A percentile compares a stretch with the other conserved stretches of the same genome.
Evolutionary conservation across 164 flowering plant species (phyloP).

Genomic region (Chimonanthus salicifolius): DNA sequence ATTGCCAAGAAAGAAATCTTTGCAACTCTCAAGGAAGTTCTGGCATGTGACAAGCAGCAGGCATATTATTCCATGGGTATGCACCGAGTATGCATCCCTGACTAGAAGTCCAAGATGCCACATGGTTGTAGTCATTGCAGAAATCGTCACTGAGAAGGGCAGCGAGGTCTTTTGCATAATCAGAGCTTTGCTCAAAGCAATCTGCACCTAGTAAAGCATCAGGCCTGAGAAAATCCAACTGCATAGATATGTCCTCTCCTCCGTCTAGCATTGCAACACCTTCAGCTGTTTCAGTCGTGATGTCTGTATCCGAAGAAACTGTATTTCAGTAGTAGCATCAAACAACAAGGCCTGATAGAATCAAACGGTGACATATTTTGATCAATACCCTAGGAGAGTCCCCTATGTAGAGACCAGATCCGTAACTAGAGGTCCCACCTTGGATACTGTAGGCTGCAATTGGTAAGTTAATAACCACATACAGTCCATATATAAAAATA

Average conservation of each 20-base stretch:
- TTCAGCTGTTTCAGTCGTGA: slow-evolving; percentile 42
- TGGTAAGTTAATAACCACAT: not conserved
- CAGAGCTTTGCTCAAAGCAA: slow-evolving; percentile 36
- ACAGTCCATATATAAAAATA: not conserved
- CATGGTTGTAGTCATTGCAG: slow-evolving; percentile 28
- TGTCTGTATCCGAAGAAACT: slow-evolving; percentile 27
- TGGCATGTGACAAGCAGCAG: slow-evolving; percentile 43
- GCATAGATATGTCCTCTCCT: slow-evolving; percentile 17
- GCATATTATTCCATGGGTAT: slow-evolving; percentile 49
- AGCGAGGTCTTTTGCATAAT: slow-evolving; percentile 33
- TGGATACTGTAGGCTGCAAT: not conserved
- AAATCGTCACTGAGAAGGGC: slow-evolving; percentile 46
- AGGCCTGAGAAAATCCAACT: slow-evolving; percentile 22
- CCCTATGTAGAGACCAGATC: not conserved
- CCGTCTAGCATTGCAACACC: slow-evolving; percentile 19
- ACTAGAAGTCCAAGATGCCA: slow-evolving; percentile 19
- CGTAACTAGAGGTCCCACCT: not conserved
- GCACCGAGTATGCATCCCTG: slow-evolving; percentile 31
- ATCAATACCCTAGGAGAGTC: not conserved
- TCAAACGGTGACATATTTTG: not conserved
- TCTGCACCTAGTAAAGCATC: slow-evolving; percentile 48
- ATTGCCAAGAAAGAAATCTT: not conserved
- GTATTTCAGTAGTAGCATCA: not conserved
- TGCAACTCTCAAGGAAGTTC: slow-evolving; percentile 26
- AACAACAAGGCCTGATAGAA: not conserved